Conservation (phyloP, 441 rosid genomes). For the Adansonia grandidieri region DNA sequence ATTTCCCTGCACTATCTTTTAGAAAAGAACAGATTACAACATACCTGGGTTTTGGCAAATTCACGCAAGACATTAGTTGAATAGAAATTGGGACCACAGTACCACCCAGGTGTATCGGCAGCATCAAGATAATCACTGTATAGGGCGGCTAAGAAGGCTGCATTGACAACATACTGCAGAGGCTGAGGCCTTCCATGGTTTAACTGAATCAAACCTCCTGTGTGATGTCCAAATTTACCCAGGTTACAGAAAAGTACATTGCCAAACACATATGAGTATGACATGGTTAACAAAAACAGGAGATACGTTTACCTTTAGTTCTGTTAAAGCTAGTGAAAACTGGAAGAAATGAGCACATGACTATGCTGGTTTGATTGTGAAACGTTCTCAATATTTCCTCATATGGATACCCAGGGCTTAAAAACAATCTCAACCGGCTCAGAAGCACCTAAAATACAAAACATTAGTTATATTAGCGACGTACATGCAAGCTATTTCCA, state of each 20-base stretch:
- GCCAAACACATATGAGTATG: not conserved
- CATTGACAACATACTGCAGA: constrained; percentile 80
- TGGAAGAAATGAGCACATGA: constrained; percentile 87
- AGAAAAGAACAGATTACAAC: constrained; percentile 6
- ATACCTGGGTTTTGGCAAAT: constrained; percentile 79
- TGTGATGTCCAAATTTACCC: constrained; percentile 7
- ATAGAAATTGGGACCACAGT: constrained; percentile 84
- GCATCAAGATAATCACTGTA: constrained; percentile 88
- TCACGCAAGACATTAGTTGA: constrained; percentile 66
- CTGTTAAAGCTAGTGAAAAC: constrained; percentile 71
- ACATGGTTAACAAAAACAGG: constrained; percentile 21
- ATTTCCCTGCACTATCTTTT: not conserved
- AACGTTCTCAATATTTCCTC: constrained; percentile 84
- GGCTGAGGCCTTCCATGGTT: constrained; percentile 93
- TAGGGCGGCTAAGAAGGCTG: constrained; percentile 75
- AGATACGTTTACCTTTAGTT: constrained; percentile 57
- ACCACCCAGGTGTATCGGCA: constrained; percentile 94
- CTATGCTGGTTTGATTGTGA: constrained; percentile 76
- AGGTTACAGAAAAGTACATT: constrained; percentile 27
- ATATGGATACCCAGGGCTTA: constrained; percentile 89
- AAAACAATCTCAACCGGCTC: constrained; percentile 78
- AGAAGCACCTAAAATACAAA: constrained; percentile 54
- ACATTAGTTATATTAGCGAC: constrained; percentile 6
- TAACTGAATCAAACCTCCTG: constrained; percentile 81
- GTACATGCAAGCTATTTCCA: not conserved